Evolutionary conservation across 768 basidiomycete genomes (phyloP), one percentile per base, ranked within the genome.

Genomic region (Sutorius australiensis): DNA sequence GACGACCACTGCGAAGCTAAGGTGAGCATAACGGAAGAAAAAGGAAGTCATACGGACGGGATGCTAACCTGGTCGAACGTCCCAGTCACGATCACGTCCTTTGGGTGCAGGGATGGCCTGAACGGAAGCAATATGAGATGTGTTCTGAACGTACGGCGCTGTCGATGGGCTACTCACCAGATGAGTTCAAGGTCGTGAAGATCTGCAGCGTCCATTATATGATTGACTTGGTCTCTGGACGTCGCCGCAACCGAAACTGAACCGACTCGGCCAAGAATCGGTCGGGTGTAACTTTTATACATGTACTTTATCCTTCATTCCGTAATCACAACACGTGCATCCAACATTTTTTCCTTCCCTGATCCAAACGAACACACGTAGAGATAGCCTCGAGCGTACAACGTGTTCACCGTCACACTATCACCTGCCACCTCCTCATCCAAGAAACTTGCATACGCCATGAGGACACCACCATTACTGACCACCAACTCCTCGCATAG

Each of bases 51-150:
- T 42, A 58, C 7, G 51, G 51, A 42, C 24, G n/a, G 31, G 17
- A 44, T 28, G 56, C 82, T 58, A 65, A 88, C 89, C 69, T 86
- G 72, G 76, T 92, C 89, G 66, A 91, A 92, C 30, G 84, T 79
- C 34, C 89, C 89, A 19, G 87, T 89, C 51, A 85, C 80, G 63
- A 88, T 77, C 56, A 89, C 87, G 44, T 73, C 68, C 44, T 63
- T 72, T 38, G 85, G 78, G 45, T 77, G 75, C 30, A 74, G 55
- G 57, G 80, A 77, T 16, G 85, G 86, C 86, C 87, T 88, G 56
- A 45, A 16, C 52, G 46, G 48, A 54, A 52, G 51, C 14, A 55
- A 49, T 55, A 49, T 55, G 34, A 56, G 54, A 31, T 11, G 27
- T 12, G n/a, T n/a, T n/a, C 34, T 9, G 28, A 27, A 14, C 1